These are phyloP conservation scores for Rhodotorula sp. DNA, from an alignment of 1,284 basidiomycete species.

Conservation along the genomic window DNA sequence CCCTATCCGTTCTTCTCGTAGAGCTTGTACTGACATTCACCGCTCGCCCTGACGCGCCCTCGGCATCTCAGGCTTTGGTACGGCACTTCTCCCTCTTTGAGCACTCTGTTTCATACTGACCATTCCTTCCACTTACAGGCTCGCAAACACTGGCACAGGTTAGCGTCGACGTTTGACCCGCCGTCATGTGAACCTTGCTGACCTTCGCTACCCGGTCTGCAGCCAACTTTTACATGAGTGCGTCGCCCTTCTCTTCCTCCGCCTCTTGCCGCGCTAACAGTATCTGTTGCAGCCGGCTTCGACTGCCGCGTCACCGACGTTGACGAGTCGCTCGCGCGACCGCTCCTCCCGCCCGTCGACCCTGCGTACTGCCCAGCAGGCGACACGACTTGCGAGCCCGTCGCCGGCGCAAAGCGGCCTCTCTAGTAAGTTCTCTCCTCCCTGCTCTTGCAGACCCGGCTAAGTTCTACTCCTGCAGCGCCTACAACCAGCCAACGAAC, in stretches of 20 bases:
- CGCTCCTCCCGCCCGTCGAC: slow-evolving; percentile 23
- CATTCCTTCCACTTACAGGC: background rate
- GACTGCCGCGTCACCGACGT: slow-evolving; percentile 16
- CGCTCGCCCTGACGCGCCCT: background rate
- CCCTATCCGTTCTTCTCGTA: no score
- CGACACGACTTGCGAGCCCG: slow-evolving; percentile 1
- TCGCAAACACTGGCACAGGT: slow-evolving; percentile 23
- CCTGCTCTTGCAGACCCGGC: background rate
- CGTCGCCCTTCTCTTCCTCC: background rate
- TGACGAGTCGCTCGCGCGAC: background rate
- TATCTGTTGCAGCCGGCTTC: background rate
- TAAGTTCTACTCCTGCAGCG: background rate
- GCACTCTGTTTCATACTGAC: background rate
- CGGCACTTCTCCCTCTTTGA: background rate
- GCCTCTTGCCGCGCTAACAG: background rate
- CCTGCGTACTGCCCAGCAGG: slow-evolving; percentile 16
- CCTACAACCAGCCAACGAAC: slow-evolving; percentile 26
- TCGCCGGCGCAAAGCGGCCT: slow-evolving; percentile 32
- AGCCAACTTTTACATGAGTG: slow-evolving; percentile 20
- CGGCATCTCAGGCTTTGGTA: no score
- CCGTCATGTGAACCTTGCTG: no score
- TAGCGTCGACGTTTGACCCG: no score
- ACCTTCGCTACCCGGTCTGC: no score
- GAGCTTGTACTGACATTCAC: no score
- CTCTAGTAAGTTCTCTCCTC: background rate